Percentiles rank a stretch among this genome's conserved stretches.
Conservation (phyloP, 805 yeast genomes). For the Jamesozyma gamospora region DNA sequence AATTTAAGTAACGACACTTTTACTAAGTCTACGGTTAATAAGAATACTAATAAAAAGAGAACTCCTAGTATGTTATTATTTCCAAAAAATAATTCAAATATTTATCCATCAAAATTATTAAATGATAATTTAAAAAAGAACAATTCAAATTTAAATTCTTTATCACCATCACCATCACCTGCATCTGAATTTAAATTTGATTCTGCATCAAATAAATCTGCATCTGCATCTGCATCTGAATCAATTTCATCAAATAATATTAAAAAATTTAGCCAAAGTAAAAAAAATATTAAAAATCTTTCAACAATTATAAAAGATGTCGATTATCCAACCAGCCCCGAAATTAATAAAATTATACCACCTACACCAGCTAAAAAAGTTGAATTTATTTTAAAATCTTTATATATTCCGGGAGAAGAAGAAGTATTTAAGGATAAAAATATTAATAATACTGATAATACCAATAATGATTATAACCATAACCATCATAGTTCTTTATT, state of each 20-base stretch:
- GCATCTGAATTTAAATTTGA: no score
- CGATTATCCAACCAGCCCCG: slow-evolving; percentile 39
- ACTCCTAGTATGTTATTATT: slow-evolving; percentile 26
- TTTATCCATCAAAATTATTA: no score
- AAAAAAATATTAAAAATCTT: slow-evolving; percentile 6
- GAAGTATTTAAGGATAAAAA: not conserved
- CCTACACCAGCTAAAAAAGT: slow-evolving; percentile 60
- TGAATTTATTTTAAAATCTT: slow-evolving; percentile 33
- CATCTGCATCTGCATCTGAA: no score
- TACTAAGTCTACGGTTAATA: slow-evolving; percentile 12
- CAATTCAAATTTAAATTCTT: no score
- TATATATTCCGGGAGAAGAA: slow-evolving; percentile 17
- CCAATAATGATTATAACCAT: no score
- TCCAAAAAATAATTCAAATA: slow-evolving; percentile 20
- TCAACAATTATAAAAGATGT: slow-evolving; percentile 23
- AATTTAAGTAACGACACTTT: slow-evolving; percentile 7
- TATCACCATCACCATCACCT: no score
- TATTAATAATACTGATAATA: no score
- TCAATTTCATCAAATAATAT: no score
- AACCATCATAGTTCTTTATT: not conserved
- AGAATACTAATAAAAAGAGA: slow-evolving; percentile 7
- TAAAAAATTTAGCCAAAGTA: not conserved
- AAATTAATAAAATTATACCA: slow-evolving; percentile 41
- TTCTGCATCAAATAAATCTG: no score
- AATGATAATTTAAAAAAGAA: no score